Base-by-base conservation (phyloP, 768 basidiomycete species). In the Pleurotus citrinopileatus region DNA sequence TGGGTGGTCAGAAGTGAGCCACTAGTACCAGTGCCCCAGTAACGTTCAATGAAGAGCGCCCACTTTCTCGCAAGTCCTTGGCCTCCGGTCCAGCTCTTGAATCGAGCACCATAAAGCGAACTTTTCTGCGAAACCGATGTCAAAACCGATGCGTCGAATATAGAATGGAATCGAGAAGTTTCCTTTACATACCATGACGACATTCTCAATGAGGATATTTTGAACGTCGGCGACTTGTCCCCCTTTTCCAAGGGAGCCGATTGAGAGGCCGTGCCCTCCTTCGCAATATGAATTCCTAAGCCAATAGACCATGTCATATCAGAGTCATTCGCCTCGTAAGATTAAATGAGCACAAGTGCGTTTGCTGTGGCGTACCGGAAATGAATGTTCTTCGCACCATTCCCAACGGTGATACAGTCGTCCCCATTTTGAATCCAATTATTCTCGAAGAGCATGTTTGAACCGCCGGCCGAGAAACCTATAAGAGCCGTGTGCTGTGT, bases 21-120 rank as follows among this genome's bases (percentile, higher is more conserved):
- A n/a, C n/a, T n/a, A n/a, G n/a, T n/a, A n/a, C n/a, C n/a, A n/a
- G n/a, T n/a, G n/a, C n/a, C n/a, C n/a, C n/a, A n/a, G n/a, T n/a
- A n/a, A n/a, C n/a, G 20, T 20, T 57, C 2, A 36, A 26, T 2
- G 10, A 22, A 42, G 8, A 23, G 9, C 9, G 58, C 74, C 4
- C 56, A 83, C 82, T 84, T 84, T 42, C 73, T 65, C 1, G 81
- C 81, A 2, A 79, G 51, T 0, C 84, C 83, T 53, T 81, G 80
- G 27, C 83, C 83, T 0, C 83, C 83, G 0, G 80, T 78, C 82
- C 82, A 84, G 61, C 83, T 84, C 69, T 84, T 84, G 70, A 84
- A 86, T 8, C 83, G 75, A n/a, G 82, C 83, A 5, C 69, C 83
- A 54, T 84, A 84, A 2, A 83, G 65, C 0, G 75, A 65, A 50